Percentiles rank a stretch among this genome's conserved stretches.
These are phyloP conservation scores for Sanghuangporus sanghuang DNA, from an alignment of 1,284 basidiomycete species.

Conservation along the genomic window DNA sequence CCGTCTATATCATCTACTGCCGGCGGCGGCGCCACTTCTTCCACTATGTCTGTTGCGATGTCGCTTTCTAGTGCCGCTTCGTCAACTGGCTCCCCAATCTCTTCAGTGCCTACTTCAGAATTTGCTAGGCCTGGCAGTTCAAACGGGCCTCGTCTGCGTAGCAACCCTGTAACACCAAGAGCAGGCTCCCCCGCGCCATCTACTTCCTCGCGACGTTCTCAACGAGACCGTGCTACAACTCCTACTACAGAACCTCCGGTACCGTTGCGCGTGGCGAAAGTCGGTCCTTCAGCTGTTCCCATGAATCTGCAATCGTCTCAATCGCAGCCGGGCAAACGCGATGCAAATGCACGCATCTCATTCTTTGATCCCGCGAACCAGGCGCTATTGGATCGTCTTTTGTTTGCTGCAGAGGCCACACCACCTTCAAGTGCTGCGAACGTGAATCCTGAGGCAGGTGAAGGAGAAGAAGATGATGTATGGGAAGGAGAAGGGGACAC, in stretches of 20 bases:
- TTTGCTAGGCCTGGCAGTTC: not conserved
- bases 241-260: slow-evolving; percentile 9
- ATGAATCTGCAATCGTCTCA: slow-evolving; percentile 4
- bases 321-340: slow-evolving; percentile 35
- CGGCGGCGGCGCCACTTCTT: slow-evolving; percentile 21
- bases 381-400: slow-evolving; percentile 64
- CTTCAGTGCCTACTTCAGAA: slow-evolving; percentile 1
- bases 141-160: slow-evolving; percentile 2
- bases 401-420: slow-evolving; percentile 27
- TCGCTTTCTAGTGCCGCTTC: slow-evolving; percentile 15
- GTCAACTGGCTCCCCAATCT: slow-evolving; percentile 15
- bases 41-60: slow-evolving; percentile 23
- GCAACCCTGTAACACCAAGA: slow-evolving; percentile 1
- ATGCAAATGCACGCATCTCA: slow-evolving; percentile 67
- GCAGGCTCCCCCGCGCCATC: slow-evolving; percentile 14
- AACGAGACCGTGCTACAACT: not conserved
- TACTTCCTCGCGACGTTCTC: slow-evolving; percentile 11
- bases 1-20: slow-evolving; percentile 25
- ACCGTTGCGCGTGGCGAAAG: slow-evolving; percentile 2
- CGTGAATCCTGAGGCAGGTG: slow-evolving; percentile 22
- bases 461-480: slow-evolving; percentile 38
- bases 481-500: slow-evolving; percentile 66
- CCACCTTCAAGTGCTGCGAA: slow-evolving; percentile 20
- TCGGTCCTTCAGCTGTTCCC: not conserved
- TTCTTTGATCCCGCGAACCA: slow-evolving; percentile 78